Conservation (phyloP, 331 rosid genomes). For the Quercus lobata region DNA sequence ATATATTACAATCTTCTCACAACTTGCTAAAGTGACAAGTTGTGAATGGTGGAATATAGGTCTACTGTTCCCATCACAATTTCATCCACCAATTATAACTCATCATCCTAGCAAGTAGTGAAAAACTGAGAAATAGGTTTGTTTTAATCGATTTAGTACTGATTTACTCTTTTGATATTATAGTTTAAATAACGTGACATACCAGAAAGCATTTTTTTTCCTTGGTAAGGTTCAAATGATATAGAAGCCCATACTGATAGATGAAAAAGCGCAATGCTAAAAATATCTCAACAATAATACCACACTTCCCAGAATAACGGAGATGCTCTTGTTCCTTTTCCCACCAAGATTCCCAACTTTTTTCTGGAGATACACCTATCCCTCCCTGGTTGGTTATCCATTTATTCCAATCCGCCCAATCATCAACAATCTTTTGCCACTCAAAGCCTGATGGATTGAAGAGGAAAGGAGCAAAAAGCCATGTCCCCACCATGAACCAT, state of each 20-base stretch:
- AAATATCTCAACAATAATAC: conserved; percentile 62
- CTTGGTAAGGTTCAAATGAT: conserved; percentile 65
- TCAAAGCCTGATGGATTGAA: conserved; percentile 97
- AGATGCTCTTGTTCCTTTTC: conserved; percentile 86
- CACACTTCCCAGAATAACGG: conserved; percentile 59
- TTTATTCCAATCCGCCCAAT: conserved; percentile 93
- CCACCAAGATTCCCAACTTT: conserved; percentile 99
- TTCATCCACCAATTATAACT: too few species aligned
- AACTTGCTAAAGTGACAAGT: too few species aligned
- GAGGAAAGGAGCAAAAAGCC: conserved; percentile 99
- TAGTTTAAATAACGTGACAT: conserved; percentile 3
- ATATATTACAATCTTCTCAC: too few species aligned
- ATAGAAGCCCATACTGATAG: conserved; percentile 89
- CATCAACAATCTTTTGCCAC: conserved; percentile 98
- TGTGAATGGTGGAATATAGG: too few species aligned
- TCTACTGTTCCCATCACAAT: too few species aligned
- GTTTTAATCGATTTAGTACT: too few species aligned
- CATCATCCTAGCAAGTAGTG: too few species aligned
- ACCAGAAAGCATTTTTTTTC: conserved; percentile 59
- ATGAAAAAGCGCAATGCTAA: conserved; percentile 77
- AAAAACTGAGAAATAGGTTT: too few species aligned
- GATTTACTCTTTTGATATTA: too few species aligned
- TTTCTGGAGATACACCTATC: conserved; percentile 73
- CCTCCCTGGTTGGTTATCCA: conserved; percentile 92
- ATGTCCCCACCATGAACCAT: conserved; percentile 94